phyloP scores from a whole-genome alignment of 176 grass and related monocot genomes.

The Tillandsia leiboldiana region DNA sequence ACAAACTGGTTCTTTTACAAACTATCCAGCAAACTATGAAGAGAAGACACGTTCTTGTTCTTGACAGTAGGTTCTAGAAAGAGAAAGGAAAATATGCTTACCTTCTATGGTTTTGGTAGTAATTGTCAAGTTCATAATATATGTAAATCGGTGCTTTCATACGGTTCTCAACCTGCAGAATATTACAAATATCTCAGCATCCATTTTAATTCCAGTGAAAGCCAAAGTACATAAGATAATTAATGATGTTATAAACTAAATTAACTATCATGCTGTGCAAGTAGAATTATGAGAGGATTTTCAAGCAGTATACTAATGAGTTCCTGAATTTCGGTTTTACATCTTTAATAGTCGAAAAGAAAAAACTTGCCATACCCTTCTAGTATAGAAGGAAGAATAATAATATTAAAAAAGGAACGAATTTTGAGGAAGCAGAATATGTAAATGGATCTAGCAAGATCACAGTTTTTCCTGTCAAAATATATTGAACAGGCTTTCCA shows the following conservation, averaged over 20 bases:
- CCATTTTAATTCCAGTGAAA: background rate
- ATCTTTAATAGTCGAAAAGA: too few species aligned
- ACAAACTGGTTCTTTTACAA: background rate
- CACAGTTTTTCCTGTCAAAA: background rate
- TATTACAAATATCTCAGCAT: background rate
- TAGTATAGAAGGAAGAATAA: too few species aligned
- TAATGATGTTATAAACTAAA: too few species aligned
- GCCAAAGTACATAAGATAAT: background rate
- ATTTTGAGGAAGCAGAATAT: background rate
- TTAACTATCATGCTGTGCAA: too few species aligned
- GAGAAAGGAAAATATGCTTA: conserved; percentile 14
- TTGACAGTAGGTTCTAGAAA: conserved; percentile 7
- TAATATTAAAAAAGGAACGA: too few species aligned
- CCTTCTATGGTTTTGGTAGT: conserved; percentile 96
- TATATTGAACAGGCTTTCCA: background rate
- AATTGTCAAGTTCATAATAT: conserved; percentile 93
- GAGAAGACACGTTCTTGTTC: background rate
- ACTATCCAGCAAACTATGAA: background rate
- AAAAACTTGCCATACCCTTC: too few species aligned
- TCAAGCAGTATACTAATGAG: too few species aligned
- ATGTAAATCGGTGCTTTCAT: conserved; percentile 91
- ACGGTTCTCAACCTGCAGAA: conserved; percentile 48
- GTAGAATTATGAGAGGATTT: background rate
- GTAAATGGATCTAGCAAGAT: background rate
- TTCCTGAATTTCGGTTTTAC: too few species aligned